A percentile compares a stretch with the other conserved stretches of the same genome.
Conservation (phyloP, 257 asterid species). For the Henckelia pumila region DNA sequence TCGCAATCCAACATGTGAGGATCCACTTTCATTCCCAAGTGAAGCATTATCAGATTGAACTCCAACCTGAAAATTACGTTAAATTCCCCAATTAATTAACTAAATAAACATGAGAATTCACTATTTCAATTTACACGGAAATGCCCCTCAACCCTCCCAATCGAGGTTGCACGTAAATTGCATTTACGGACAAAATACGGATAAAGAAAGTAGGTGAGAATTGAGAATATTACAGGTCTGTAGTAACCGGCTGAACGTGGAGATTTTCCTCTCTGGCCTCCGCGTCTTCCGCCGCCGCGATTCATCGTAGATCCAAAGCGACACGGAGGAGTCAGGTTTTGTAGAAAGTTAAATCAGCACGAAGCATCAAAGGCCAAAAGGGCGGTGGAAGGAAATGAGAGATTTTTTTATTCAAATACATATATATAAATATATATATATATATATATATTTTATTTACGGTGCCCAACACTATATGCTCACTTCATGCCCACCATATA, state of each 20-base stretch:
- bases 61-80: conserved; percentile 29
- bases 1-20: conserved; percentile 12
- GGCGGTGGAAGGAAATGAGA: too few species aligned
- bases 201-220: background rate
- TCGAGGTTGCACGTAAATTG: background rate
- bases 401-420: too few species aligned
- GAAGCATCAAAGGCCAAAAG: too few species aligned
- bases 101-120: background rate
- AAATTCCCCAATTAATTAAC: background rate
- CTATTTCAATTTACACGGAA: background rate
- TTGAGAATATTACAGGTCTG: conserved; percentile 26
- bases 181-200: background rate
- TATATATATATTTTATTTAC: too few species aligned
- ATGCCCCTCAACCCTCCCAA: background rate
- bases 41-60: conserved; percentile 26
- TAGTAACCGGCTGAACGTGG: background rate
- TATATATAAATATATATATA: too few species aligned
- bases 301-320: background rate
- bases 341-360: too few species aligned
- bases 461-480: too few species aligned
- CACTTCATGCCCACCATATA: too few species aligned
- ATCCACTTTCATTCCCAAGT: conserved; percentile 22
- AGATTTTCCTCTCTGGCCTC: conserved; percentile 23
- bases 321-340: too few species aligned
- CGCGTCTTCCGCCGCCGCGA: conserved; percentile 23